Base-by-base conservation (phyloP, 1,284 basidiomycete genomes). In the Cerrena zonata region DNA sequence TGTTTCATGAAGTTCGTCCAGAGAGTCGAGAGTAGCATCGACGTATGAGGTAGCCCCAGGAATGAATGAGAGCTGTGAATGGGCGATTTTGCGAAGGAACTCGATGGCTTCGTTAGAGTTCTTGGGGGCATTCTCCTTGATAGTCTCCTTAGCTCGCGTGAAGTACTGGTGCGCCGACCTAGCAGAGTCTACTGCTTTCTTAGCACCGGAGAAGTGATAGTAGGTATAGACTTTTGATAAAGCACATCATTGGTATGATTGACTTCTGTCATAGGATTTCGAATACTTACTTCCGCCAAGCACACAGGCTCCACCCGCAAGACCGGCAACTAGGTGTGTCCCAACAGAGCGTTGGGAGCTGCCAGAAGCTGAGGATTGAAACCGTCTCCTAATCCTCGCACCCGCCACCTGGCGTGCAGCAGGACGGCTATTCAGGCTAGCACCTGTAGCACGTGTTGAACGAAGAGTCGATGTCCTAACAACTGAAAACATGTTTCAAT, bases 31-130 rank as follows among this genome's bases (percentile, higher is more conserved):
- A 1, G 66, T 64, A 25, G 65, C 60, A 59, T 77, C 73, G 53
- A 78, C 62, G 53, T 70, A 68, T n/a, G 59, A 49, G 4, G 64
- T 60, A 13, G 69, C 71, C 5, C 76, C 76, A 2, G 75, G 76
- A 45, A 75, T 58, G 54, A 72, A 53, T 27, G 59, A 63, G 34
- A 65, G 66, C 58, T 77, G 76, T 7, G 69, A 68, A 53, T 71
- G 71, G 24, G 72, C 71, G 49, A 70, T 53, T 44, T 53, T 55
- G 44, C 72, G 69, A 30, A 76, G 64, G 61, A 67, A 69, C 23
- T 62, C 57, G 47, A 77, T 59, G 5, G 69, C 71, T 48, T 73
- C 70, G 58, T 68, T 67, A 34, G 68, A 63, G 50, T 59, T 62
- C 53, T 68, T 57, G 57, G 62, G 61, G 0, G 69, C 65, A 27